Evolutionary conservation across 495 filamentous ascomycete genomes (phyloP), one percentile per base, ranked within the genome.

Genomic region (Aspergillus ostianus): DNA sequence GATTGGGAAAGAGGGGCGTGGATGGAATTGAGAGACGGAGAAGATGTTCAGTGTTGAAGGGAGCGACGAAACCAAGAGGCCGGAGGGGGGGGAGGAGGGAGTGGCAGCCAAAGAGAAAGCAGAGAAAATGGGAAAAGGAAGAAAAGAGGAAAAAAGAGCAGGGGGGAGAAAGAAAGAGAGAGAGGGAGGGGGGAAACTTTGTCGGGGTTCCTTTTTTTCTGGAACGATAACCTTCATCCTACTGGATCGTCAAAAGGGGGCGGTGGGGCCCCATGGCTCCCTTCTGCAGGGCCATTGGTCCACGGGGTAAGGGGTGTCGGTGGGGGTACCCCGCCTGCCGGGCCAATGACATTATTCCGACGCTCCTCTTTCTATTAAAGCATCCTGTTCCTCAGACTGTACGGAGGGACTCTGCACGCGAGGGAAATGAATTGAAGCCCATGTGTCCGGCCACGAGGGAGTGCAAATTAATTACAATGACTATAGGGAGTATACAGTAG

Each of bases 1-100:
- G 65, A 52, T 26, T 26, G 50, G 50, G 50, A 29, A 52, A 27
- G 47, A 49, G 47, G 47, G 47, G 63, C 59, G 63, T 56, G 66
- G 66, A 57, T 63, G 57, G 57, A 48, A 18, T 8, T 1, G 46
- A 3, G n/a, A 21, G 46, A 48, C 3, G 30, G 30, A 32, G 8
- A 32, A 12, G 1, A 32, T 8, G 30, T 32, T 30, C 29, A 30
- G 29, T 4, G 29, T 8, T 4, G 29, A 30, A 30, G 29, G 29
- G 29, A 30, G 29, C 29, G 29, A 30, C 29, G 29, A 30, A 30
- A 32, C 10, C 8, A 7, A 8, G 10, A 8, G 30, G 30, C 30
- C 7, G 30, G 8, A 32, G 30, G 10, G 6, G 30, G 29, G 8
- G 29, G 8, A 30, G 29, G 29, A 30, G 29, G 30, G 30, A 12